Evolutionary conservation across 2,329 filamentous ascomycete species (phyloP).

Genomic region (Colletotrichum endophyticum): DNA sequence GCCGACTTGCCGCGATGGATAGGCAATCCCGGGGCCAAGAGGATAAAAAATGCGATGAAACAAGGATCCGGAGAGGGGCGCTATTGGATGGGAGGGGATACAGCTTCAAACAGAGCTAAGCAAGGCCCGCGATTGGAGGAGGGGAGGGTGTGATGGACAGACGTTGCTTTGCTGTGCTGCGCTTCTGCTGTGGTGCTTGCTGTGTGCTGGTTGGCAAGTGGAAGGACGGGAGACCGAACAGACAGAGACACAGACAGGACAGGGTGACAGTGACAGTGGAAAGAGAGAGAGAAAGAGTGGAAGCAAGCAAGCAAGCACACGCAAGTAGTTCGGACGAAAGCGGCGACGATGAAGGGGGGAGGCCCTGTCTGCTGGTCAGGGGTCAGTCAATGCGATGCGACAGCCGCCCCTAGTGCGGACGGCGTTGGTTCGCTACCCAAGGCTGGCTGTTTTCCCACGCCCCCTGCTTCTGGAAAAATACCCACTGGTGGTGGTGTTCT

Average conservation of each 20-base stretch:
- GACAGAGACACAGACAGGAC: not conserved
- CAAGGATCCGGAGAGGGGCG: constrained; percentile 10
- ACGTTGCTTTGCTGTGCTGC: not conserved
- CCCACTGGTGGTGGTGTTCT: constrained; percentile 6
- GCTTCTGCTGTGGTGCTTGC: not conserved
- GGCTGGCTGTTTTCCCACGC: not conserved
- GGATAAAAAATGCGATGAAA: constrained; percentile 21
- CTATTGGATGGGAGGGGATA: constrained; percentile 19
- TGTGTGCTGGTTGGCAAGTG: not conserved
- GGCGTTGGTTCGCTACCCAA: not conserved
- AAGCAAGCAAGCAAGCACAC: not conserved
- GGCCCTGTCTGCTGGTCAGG: constrained; percentile 6
- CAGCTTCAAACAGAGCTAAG: constrained; percentile 20
- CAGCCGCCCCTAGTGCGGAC: constrained; percentile 14
- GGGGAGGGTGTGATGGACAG: not conserved
- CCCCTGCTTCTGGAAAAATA: constrained; percentile 8
- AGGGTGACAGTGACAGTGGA: not conserved
- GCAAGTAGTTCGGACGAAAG: constrained; percentile 18
- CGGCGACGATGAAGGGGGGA: not conserved
- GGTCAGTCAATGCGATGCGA: constrained; percentile 18
- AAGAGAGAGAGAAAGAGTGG: not conserved
- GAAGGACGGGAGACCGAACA: not conserved
- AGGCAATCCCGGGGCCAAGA: not conserved
- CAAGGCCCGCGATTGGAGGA: not conserved
- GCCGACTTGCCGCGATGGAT: constrained; percentile 8